These are phyloP conservation scores for Cordyceps cicadae DNA, from an alignment of 2,329 filamentous ascomycete genomes.

Conservation along the genomic window DNA sequence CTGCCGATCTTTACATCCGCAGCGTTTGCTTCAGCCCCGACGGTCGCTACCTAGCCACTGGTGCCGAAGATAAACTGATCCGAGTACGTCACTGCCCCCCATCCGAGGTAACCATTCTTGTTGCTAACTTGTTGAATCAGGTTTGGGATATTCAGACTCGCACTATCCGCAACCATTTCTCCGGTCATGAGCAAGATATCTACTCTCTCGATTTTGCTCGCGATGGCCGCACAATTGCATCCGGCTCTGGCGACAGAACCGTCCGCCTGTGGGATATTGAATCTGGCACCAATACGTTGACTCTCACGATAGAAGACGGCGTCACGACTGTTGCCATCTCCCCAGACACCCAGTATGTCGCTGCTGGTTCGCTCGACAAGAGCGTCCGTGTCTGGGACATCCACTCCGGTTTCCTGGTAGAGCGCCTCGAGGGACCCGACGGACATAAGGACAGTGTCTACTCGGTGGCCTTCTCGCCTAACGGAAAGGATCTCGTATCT, in stretches of 20 bases:
- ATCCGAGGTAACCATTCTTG: neutral
- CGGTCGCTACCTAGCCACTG: conserved; percentile 86
- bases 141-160: conserved; percentile 88
- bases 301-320: conserved; percentile 88
- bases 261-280: conserved; percentile 96
- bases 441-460: conserved; percentile 98
- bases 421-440: conserved; percentile 84
- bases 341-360: conserved; percentile 87
- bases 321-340: conserved; percentile 97
- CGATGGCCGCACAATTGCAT: conserved; percentile 89
- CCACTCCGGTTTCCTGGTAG: conserved; percentile 73
- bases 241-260: conserved; percentile 87
- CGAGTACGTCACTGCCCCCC: conserved; percentile 51
- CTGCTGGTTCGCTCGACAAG: conserved; percentile 92
- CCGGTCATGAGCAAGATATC: conserved; percentile 97
- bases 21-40: conserved; percentile 99
- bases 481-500: conserved; percentile 84
- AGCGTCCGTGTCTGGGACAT: conserved; percentile 97
- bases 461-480: conserved; percentile 90
- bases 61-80: conserved; percentile 96
- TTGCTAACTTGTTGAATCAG: conserved; percentile 32
- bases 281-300: conserved; percentile 70
- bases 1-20: conserved; percentile 90
- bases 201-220: conserved; percentile 93
- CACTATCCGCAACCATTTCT: conserved; percentile 84